phyloP scores from a whole-genome alignment of 2,329 filamentous ascomycete genomes.

The Verticillium klebahnii region DNA sequence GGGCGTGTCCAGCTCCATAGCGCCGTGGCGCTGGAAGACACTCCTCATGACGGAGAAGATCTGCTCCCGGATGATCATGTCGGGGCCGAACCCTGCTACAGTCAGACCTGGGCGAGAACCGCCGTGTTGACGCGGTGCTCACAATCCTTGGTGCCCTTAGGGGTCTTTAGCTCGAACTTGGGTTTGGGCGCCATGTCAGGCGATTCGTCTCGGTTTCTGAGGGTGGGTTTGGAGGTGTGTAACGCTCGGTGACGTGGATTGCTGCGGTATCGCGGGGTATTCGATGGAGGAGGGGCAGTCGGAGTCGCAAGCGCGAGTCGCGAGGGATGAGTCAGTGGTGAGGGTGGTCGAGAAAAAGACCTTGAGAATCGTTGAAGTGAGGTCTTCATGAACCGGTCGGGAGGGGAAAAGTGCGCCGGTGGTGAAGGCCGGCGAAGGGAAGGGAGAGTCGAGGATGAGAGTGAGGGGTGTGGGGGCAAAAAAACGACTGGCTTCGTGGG shows the following conservation, averaged over 20 bases:
- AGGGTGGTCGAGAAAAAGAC: slow-evolving; percentile 1
- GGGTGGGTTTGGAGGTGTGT: not conserved
- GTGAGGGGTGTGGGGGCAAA: not conserved
- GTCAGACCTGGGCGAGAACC: not conserved
- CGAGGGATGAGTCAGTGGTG: not conserved
- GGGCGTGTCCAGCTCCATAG: slow-evolving; percentile 71
- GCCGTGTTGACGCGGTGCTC: slow-evolving; percentile 13
- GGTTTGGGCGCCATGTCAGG: slow-evolving; percentile 33
- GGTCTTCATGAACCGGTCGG: not conserved
- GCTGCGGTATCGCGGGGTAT: not conserved
- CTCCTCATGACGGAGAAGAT: slow-evolving; percentile 73
- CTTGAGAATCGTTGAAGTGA: not conserved
- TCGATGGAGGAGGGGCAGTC: not conserved
- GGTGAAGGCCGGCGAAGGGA: not conserved
- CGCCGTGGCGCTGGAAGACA: slow-evolving; percentile 82
- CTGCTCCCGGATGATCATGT: slow-evolving; percentile 75
- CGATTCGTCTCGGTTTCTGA: slow-evolving; percentile 1
- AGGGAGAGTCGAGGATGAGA: not conserved
- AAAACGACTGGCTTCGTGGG: not conserved
- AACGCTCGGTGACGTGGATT: not conserved
- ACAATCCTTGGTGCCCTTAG: slow-evolving; percentile 89
- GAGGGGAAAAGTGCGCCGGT: not conserved
- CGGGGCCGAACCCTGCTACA: slow-evolving; percentile 58
- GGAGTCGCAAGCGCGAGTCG: not conserved
- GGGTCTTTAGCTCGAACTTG: slow-evolving; percentile 74